Conservation (phyloP, 768 basidiomycete species). For the Tylopilus cervinicoccineus region DNA sequence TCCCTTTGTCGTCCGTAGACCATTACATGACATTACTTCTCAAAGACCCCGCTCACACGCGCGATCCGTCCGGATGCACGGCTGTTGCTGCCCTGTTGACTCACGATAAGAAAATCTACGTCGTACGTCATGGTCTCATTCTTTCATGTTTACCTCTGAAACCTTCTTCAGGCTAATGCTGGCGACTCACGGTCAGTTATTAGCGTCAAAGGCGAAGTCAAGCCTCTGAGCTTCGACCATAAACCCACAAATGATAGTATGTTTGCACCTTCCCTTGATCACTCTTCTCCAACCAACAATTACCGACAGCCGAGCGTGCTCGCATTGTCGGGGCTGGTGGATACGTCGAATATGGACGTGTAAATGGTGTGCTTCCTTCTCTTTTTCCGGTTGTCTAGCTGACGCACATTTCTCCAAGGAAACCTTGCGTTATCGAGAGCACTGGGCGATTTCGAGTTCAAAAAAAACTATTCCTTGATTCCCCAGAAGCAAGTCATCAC, state of each 20-base stretch:
- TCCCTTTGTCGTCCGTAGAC: constrained; percentile 1
- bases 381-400: neutral
- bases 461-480: constrained; percentile 78
- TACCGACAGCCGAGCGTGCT: constrained; percentile 63
- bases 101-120: constrained; percentile 69
- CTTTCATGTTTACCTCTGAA: neutral
- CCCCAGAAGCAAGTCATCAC: constrained; percentile 95
- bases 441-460: constrained; percentile 97
- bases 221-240: constrained; percentile 90
- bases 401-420: constrained; percentile 43
- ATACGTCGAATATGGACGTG: constrained; percentile 93
- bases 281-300: neutral
- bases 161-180: constrained; percentile 79
- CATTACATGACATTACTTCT: constrained; percentile 3
- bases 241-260: constrained; percentile 86
- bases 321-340: constrained; percentile 91
- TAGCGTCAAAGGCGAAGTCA: constrained; percentile 78
- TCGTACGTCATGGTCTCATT: constrained; percentile 46
- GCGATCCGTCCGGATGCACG: constrained; percentile 95
- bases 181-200: constrained; percentile 95
- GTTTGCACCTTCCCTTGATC: constrained; percentile 23
- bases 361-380: constrained; percentile 64
- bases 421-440: constrained; percentile 95
- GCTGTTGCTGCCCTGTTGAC: constrained; percentile 88
- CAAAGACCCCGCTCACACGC: constrained; percentile 77